Evolutionary conservation across 2,329 filamentous ascomycete species (phyloP).

Genomic region (Fonsecaea multimorphosa): DNA sequence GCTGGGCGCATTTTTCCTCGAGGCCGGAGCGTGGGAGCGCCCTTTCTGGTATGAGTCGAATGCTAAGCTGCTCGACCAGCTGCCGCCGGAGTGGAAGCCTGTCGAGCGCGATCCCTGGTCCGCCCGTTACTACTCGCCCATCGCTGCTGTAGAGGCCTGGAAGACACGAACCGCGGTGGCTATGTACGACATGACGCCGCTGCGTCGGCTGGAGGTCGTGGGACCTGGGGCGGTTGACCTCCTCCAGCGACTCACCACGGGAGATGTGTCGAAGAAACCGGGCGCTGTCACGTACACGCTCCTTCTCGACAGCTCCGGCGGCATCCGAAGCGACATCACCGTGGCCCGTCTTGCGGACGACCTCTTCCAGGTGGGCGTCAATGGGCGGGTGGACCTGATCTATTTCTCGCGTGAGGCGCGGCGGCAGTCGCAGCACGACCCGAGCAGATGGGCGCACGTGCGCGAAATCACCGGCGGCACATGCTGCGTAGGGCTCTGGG

Average conservation of each 20-base stretch:
- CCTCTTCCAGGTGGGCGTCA: constrained; percentile 61
- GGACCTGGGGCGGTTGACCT: constrained; percentile 64
- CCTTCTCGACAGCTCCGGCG: constrained; percentile 60
- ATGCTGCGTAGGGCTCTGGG: constrained; percentile 68
- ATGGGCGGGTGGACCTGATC: constrained; percentile 60
- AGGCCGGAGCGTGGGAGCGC: constrained; percentile 65
- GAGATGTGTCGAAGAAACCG: constrained; percentile 50
- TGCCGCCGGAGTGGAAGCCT: constrained; percentile 63
- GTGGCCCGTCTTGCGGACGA: constrained; percentile 60
- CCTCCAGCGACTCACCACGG: constrained; percentile 55
- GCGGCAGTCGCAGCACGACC: constrained; percentile 50
- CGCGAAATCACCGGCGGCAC: constrained; percentile 66
- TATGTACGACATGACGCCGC: constrained; percentile 68
- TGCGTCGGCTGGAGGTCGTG: constrained; percentile 63
- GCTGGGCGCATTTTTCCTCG: constrained; percentile 62
- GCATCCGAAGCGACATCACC: constrained; percentile 64
- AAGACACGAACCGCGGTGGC: constrained; percentile 68
- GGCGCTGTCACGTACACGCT: constrained; percentile 64
- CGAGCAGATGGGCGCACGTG: constrained; percentile 57
- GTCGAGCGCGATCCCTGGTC: constrained; percentile 66
- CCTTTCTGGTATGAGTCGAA: constrained; percentile 69
- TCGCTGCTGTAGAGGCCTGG: constrained; percentile 67
- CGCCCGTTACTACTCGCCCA: constrained; percentile 62
- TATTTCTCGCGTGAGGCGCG: constrained; percentile 63
- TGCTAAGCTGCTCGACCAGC: constrained; percentile 54